These are phyloP conservation scores for Aspergillus pseudoviridinutans DNA, from an alignment of 2,329 filamentous ascomycete species.

Conservation along the genomic window DNA sequence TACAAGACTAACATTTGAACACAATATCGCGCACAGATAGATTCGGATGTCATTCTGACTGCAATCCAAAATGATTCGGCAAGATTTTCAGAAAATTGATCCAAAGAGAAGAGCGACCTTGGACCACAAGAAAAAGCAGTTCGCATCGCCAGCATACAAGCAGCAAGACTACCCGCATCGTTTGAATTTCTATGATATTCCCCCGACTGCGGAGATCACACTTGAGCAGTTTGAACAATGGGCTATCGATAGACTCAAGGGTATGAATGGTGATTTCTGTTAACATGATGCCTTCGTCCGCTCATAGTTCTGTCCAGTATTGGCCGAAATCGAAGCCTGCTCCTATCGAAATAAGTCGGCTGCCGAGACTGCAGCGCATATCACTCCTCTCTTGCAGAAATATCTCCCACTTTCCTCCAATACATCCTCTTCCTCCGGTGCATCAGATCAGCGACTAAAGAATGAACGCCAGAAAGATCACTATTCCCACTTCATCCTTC, in stretches of 20 bases:
- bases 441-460: conserved; percentile 51
- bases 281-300: not conserved
- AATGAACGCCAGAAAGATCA: conserved; percentile 88
- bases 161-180: conserved; percentile 76
- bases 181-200: conserved; percentile 84
- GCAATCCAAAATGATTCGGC: conserved; percentile 38
- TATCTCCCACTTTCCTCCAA: conserved; percentile 77
- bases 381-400: conserved; percentile 83
- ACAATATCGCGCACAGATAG: not conserved
- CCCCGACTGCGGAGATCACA: conserved; percentile 89
- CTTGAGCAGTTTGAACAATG: conserved; percentile 98
- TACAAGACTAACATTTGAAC: not conserved
- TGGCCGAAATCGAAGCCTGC: conserved; percentile 71
- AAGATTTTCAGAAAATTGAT: conserved; percentile 43
- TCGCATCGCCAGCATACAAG: conserved; percentile 71
- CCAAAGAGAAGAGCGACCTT: conserved; percentile 72
- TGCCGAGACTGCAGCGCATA: conserved; percentile 77
- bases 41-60: not conserved
- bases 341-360: conserved; percentile 86
- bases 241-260: conserved; percentile 86
- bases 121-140: conserved; percentile 82
- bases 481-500: conserved; percentile 95
- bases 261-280: conserved; percentile 43
- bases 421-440: conserved; percentile 55
- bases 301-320: conserved; percentile 22